Percentiles rank a stretch among this genome's conserved stretches.
Evolutionary conservation across 257 asterid genomes (phyloP).

Genomic region (Solanum microdontum): DNA sequence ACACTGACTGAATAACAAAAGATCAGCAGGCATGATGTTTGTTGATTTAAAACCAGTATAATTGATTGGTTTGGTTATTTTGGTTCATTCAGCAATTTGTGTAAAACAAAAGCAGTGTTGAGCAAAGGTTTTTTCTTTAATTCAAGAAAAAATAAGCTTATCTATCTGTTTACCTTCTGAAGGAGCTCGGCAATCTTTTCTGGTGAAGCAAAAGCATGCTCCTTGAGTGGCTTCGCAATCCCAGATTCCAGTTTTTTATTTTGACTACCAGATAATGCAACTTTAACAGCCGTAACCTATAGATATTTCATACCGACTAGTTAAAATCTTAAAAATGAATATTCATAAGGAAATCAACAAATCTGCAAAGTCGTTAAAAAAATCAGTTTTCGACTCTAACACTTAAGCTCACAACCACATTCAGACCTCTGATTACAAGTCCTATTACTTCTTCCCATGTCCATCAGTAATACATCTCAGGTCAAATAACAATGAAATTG

Average conservation of each 20-base stretch:
- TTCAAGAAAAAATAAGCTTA: neutral
- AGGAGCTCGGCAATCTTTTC: slow-evolving; percentile 82
- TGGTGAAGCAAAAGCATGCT: slow-evolving; percentile 92
- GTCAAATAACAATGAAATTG: neutral
- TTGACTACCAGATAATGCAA: slow-evolving; percentile 57
- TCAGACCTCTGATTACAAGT: neutral
- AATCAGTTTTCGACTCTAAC: neutral
- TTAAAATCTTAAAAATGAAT: neutral
- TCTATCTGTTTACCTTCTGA: slow-evolving; percentile 52
- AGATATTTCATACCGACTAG: slow-evolving; percentile 1
- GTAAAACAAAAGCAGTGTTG: neutral
- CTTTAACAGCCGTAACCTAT: slow-evolving; percentile 94
- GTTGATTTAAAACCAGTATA: neutral
- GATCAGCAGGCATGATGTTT: neutral
- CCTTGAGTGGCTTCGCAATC: slow-evolving; percentile 69
- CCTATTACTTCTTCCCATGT: neutral
- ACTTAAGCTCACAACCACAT: neutral
- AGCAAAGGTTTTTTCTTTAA: neutral
- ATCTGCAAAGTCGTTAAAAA: neutral
- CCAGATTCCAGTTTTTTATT: slow-evolving; percentile 49
- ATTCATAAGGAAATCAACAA: neutral
- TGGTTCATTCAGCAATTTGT: neutral
- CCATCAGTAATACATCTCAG: neutral
- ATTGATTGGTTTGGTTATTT: neutral
- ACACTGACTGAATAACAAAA: neutral